phyloP scores from a whole-genome alignment of 768 basidiomycete genomes.

The Suillus variegatus region DNA sequence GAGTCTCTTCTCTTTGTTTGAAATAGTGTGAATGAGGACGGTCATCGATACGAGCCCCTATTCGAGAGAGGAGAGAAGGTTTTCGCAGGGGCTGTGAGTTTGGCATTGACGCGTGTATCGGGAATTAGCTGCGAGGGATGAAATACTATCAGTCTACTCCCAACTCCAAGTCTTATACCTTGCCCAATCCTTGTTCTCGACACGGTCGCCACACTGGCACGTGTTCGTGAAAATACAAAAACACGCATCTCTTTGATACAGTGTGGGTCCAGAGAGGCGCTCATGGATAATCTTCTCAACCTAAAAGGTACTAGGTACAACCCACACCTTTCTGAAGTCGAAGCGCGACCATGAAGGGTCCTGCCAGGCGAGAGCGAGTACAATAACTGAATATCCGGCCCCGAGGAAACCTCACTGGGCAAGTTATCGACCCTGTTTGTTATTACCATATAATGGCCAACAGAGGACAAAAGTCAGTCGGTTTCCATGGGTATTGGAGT shows the following conservation, averaged over 20 bases:
- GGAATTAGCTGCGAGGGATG: too few species aligned
- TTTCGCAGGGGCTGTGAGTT: not conserved
- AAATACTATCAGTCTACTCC: too few species aligned
- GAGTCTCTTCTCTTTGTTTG: not conserved
- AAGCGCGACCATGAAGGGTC: not conserved
- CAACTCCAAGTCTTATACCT: not conserved
- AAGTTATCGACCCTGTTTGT: not conserved
- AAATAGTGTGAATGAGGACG: not conserved
- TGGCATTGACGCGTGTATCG: not conserved
- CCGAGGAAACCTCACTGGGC: not conserved
- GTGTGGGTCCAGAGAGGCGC: slow-evolving; percentile 7
- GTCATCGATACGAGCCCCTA: not conserved
- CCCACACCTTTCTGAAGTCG: not conserved
- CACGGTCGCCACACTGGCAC: not conserved
- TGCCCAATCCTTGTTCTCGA: not conserved
- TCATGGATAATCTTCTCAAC: not conserved
- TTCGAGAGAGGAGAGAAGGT: not conserved
- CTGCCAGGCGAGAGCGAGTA: not conserved
- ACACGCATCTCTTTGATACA: not conserved
- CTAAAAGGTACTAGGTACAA: not conserved
- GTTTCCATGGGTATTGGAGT: not conserved
- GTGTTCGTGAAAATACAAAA: not conserved
- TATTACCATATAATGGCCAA: not conserved
- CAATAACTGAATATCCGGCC: not conserved
- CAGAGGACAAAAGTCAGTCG: not conserved